Conservation (phyloP, 2,329 filamentous ascomycete genomes). For the Fusarium nygamai region DNA sequence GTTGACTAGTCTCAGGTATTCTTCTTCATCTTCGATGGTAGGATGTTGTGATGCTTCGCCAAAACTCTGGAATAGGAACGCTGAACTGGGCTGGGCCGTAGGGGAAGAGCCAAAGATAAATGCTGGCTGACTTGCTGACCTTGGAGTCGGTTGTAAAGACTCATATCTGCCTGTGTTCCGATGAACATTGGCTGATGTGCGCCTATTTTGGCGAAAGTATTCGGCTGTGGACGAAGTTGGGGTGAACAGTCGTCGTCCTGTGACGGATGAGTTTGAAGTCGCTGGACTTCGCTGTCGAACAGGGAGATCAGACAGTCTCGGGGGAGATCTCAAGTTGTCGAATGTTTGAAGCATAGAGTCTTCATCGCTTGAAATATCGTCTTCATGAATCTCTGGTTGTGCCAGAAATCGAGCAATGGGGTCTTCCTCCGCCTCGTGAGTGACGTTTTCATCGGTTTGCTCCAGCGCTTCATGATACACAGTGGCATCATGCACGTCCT, state of each 20-base stretch:
- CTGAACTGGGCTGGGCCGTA: neutral
- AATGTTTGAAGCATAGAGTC: neutral
- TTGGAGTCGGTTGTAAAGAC: neutral
- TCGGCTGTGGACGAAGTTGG: conserved; percentile 6
- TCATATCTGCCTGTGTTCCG: neutral
- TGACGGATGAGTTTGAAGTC: conserved; percentile 19
- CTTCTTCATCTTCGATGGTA: conserved; percentile 13
- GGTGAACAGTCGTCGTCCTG: conserved; percentile 2
- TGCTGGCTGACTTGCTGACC: neutral
- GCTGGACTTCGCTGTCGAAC: conserved; percentile 22
- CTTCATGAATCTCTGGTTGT: conserved; percentile 2
- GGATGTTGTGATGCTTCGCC: neutral
- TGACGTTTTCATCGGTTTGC: neutral
- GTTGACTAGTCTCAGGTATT: conserved; percentile 10
- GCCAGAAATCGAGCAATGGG: neutral
- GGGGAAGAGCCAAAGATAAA: conserved; percentile 35
- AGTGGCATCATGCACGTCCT: neutral
- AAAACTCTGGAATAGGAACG: conserved; percentile 15
- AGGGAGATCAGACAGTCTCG: conserved; percentile 6
- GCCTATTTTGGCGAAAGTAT: neutral
- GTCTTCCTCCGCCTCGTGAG: neutral
- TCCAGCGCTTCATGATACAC: neutral
- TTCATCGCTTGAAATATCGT: neutral
- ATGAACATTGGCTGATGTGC: neutral
- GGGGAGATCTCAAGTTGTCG: neutral